Percentiles rank a stretch among this genome's conserved stretches.
Evolutionary conservation across 2,329 filamentous ascomycete genomes (phyloP).

Genomic region (Trichoderma endophyticum): DNA sequence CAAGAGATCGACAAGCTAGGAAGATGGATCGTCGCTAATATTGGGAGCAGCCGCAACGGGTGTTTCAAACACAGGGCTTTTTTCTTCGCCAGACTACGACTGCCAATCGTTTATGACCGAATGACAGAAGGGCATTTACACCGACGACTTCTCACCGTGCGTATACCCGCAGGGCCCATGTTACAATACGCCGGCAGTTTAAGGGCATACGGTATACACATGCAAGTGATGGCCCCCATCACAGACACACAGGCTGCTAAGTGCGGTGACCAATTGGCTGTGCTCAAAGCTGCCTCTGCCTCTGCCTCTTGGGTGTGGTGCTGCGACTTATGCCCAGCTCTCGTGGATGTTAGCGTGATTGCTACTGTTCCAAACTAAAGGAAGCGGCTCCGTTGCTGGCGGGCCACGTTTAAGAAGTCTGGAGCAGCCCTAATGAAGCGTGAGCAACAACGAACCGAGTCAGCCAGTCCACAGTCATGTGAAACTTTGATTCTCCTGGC

Average conservation of each 20-base stretch:
- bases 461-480: background rate
- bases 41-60: constrained; percentile 10
- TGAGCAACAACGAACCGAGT: background rate
- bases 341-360: background rate
- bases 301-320: background rate
- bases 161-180: background rate
- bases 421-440: background rate
- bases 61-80: constrained; percentile 1
- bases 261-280: constrained; percentile 10
- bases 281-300: background rate
- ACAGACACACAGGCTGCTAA: background rate
- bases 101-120: background rate
- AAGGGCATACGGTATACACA: background rate
- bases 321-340: background rate
- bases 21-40: constrained; percentile 5
- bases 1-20: constrained; percentile 6
- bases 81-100: background rate
- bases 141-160: background rate
- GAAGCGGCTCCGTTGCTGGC: constrained; percentile 6
- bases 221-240: background rate
- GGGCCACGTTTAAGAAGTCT: background rate
- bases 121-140: background rate
- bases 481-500: background rate
- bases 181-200: background rate
- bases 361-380: background rate